Evolutionary conservation across 177 flowering plant species (phyloP).

Genomic region (Telopea speciosissima): DNA sequence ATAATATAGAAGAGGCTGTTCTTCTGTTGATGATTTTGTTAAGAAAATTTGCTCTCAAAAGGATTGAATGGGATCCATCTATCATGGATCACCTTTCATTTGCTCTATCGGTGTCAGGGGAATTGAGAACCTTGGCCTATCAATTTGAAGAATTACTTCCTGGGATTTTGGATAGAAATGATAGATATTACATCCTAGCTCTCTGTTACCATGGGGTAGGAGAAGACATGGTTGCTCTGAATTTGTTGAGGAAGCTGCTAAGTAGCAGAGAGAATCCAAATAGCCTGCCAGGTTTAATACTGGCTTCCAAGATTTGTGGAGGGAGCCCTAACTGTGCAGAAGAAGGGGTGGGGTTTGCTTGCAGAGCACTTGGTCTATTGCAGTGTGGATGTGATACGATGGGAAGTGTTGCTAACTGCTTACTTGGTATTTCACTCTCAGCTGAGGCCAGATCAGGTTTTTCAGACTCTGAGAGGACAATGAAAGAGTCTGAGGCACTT

Average conservation of each 20-base stretch:
- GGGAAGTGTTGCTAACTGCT: constrained; percentile 42
- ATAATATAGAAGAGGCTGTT: constrained; percentile 85
- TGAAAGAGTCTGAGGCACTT: constrained; percentile 54
- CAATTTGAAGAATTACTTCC: constrained; percentile 71
- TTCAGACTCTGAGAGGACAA: constrained; percentile 51
- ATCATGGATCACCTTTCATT: constrained; percentile 72
- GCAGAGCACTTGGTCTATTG: constrained; percentile 27
- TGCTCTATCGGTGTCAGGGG: constrained; percentile 72
- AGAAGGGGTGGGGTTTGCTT: constrained; percentile 57
- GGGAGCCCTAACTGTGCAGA: constrained; percentile 35
- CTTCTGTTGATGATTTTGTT: constrained; percentile 64
- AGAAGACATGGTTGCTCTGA: constrained; percentile 51
- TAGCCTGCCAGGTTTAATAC: constrained; percentile 37
- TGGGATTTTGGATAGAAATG: constrained; percentile 43
- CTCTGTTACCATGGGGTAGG: constrained; percentile 81
- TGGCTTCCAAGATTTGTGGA: constrained; percentile 75
- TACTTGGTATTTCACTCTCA: constrained; percentile 55
- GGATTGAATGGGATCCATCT: constrained; percentile 74
- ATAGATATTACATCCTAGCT: constrained; percentile 49
- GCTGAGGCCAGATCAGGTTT: constrained; percentile 37
- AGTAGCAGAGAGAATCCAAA: constrained; percentile 39
- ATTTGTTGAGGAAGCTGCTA: constrained; percentile 56
- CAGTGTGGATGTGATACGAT: constrained; percentile 37
- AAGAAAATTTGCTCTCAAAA: constrained; percentile 38
- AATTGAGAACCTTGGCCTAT: constrained; percentile 41